phyloP scores from a whole-genome alignment of 2,329 filamentous ascomycete genomes.

The Grosmannia huntii region DNA sequence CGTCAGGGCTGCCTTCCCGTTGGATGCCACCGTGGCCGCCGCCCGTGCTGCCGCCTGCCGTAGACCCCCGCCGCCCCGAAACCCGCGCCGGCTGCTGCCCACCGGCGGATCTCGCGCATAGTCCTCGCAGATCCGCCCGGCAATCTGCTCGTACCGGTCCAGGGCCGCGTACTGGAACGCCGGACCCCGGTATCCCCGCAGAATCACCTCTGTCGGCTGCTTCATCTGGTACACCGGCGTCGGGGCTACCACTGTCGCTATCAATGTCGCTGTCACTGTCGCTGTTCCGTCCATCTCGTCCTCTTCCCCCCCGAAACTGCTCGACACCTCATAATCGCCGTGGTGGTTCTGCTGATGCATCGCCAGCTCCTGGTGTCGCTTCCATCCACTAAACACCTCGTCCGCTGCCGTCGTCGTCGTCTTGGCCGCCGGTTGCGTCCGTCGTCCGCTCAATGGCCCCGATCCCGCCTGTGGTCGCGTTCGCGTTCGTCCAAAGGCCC shows the following conservation, averaged over 20 bases:
- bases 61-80: conserved; percentile 45
- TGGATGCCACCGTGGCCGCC: conserved; percentile 7
- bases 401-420: conserved; percentile 46
- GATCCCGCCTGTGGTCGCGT: conserved; percentile 35
- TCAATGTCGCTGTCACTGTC: not conserved
- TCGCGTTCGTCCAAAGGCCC: conserved; percentile 53
- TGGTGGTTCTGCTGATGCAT: conserved; percentile 5
- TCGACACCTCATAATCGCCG: conserved; percentile 21
- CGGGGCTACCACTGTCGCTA: too few relatives aligned
- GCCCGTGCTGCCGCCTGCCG: conserved; percentile 55
- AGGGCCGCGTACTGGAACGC: conserved; percentile 74
- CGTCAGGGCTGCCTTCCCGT: conserved; percentile 49
- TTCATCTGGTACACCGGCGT: conserved; percentile 13
- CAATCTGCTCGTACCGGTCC: conserved; percentile 76
- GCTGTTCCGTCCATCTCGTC: not conserved
- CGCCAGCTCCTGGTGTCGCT: conserved; percentile 29
- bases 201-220: conserved; percentile 58
- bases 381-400: conserved; percentile 46
- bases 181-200: conserved; percentile 62
- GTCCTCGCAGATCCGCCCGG: conserved; percentile 81
- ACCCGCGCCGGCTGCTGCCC: conserved; percentile 26
- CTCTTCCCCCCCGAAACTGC: conserved; percentile 9
- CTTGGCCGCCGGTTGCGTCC: conserved; percentile 21
- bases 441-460: conserved; percentile 6
- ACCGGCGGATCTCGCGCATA: conserved; percentile 77